Base-by-base conservation (phyloP, 176 grass and related monocot species). In the Bromus sterilis region DNA sequence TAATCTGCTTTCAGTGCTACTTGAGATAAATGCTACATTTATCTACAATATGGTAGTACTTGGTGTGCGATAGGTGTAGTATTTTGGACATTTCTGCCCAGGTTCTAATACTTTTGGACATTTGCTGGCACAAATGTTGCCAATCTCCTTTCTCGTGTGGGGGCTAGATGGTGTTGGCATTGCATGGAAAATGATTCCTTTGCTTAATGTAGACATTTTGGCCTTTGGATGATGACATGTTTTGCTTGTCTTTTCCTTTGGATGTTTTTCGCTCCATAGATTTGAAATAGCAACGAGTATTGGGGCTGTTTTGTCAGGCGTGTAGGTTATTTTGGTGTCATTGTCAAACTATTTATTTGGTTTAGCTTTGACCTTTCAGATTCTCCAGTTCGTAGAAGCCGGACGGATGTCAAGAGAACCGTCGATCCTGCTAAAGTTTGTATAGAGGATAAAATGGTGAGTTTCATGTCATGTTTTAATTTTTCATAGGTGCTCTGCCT, bases 391-490 rank as follows among this genome's bases (percentile, higher is more conserved):
- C 81, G 11, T 76, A 92, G 77, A 94, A 82, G 20, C 40, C 65
- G 3, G 44, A 44, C 57, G 82, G 81, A 86, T 79, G 64, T 44
- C 59, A 89, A 84, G 21, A 89, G 60, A 89, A 48, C 66, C 11
- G 29, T 55, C 62, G 81, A 66, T 78, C 73, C 78, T 42, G 49
- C 65, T 76, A 81, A 83, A 77, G 83, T 89, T 80, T 71, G 76
- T 86, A 35, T 60, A 57, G 87, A 92, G 56, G 72, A 84, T 37
- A 85, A 85, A 83, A 34, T 89, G 69, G 93, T 92, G 83, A 87
- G 81, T 89, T 31, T 20, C 59, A 78, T 85, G 65, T n/a, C 59
- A 36, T 81, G 33, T 62, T 74, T 74, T 39, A 74, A 16, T 36
- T 46, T 83, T 16, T 49, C 36, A 42, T 44, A 24, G 63, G 25